A percentile compares a stretch with the other conserved stretches of the same genome.
These are phyloP conservation scores for Zalerion maritima DNA, from an alignment of 495 filamentous ascomycete species.

Conservation along the genomic window DNA sequence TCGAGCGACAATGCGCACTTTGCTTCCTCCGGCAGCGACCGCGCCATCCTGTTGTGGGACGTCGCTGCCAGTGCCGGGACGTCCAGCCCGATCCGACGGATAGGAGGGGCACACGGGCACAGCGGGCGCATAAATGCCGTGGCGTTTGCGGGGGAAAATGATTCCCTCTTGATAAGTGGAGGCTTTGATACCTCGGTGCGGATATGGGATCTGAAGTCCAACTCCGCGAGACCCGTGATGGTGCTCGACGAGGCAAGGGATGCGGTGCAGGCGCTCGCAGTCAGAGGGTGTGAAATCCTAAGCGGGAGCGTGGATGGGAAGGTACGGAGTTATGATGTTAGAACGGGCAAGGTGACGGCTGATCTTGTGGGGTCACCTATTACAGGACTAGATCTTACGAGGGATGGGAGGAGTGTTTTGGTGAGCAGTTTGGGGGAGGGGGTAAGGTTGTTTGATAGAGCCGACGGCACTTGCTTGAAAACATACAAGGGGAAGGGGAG, in stretches of 20 bases:
- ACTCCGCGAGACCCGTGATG: conserved; percentile 56
- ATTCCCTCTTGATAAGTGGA: conserved; percentile 55
- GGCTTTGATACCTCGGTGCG: conserved; percentile 72
- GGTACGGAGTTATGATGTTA: conserved; percentile 73
- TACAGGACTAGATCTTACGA: conserved; percentile 56
- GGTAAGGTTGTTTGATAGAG: conserved; percentile 68
- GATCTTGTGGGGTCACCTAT: conserved; percentile 56
- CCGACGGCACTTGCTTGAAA: conserved; percentile 57
- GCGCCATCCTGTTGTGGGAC: conserved; percentile 86
- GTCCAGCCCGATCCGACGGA: conserved; percentile 57
- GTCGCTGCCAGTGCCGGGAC: no score
- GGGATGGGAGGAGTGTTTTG: conserved; percentile 59
- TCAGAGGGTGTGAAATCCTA: conserved; percentile 41
- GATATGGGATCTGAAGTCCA: conserved; percentile 65
- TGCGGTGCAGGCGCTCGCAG: conserved; percentile 48
- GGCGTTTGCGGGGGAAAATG: conserved; percentile 57
- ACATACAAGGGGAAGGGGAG: conserved; percentile 48
- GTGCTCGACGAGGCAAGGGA: conserved; percentile 66
- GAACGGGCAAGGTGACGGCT: conserved; percentile 56
- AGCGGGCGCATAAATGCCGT: conserved; percentile 59
- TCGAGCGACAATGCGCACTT: conserved; percentile 67
- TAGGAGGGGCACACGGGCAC: conserved; percentile 48
- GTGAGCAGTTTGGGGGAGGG: conserved; percentile 61
- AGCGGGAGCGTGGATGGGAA: conserved; percentile 77
- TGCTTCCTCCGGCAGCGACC: conserved; percentile 72